phyloP scores from a whole-genome alignment of 2,329 filamentous ascomycete species.

The Fusarium temperatum region DNA sequence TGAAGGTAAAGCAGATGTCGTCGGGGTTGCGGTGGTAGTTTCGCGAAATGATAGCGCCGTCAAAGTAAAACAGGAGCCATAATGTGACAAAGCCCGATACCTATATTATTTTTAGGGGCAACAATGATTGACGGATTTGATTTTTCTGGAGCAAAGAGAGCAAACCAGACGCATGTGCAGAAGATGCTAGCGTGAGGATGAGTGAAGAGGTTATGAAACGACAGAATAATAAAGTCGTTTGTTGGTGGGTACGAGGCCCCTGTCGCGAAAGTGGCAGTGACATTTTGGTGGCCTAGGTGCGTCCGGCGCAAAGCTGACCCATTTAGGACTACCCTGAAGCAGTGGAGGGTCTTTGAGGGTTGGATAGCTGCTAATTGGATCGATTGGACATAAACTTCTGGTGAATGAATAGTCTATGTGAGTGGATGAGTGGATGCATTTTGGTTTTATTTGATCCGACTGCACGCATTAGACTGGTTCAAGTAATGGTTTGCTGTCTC shows the following conservation, averaged over 20 bases:
- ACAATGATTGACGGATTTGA: not conserved
- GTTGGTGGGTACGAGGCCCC: slow-evolving; percentile 6
- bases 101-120: not conserved
- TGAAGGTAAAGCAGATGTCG: not conserved
- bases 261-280: slow-evolving; percentile 24
- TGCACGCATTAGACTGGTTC: not conserved
- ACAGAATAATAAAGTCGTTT: not conserved
- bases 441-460: not conserved
- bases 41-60: not conserved
- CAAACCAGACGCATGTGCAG: not conserved
- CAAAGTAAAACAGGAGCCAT: slow-evolving; percentile 21
- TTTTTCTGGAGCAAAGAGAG: not conserved
- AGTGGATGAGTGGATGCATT: not conserved
- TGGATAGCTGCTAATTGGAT: not conserved
- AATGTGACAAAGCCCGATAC: not conserved
- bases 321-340: not conserved
- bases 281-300: not conserved
- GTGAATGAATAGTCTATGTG: not conserved
- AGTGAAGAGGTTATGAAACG: not conserved
- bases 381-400: not conserved
- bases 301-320: not conserved
- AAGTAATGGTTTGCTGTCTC: not conserved
- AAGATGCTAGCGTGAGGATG: not conserved
- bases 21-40: not conserved
- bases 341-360: not conserved